These are phyloP conservation scores for Truncatella angustata DNA, from an alignment of 2,329 filamentous ascomycete species.

Conservation along the genomic window DNA sequence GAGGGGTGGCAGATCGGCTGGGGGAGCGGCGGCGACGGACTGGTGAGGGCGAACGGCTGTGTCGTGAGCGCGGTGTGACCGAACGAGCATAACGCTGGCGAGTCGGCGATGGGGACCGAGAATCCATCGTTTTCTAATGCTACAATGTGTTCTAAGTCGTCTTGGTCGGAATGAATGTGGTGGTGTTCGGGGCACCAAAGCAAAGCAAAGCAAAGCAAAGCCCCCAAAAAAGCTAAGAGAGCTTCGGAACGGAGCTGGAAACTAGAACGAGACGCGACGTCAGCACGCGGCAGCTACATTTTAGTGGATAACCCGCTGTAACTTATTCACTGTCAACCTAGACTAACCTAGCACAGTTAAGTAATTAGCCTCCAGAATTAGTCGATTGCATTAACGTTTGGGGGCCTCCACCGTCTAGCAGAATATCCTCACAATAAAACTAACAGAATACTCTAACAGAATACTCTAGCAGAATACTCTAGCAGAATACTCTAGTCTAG, in stretches of 20 bases:
- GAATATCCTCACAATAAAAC: no score
- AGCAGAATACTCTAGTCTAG: no score
- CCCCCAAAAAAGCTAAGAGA: not conserved
- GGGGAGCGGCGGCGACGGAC: constrained; percentile 20
- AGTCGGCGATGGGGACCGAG: not conserved
- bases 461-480: no score
- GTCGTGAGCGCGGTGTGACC: constrained; percentile 2
- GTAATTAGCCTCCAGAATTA: no score
- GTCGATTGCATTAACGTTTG: no score
- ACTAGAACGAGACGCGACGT: not conserved
- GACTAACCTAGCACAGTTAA: no score
- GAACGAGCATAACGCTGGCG: constrained; percentile 3
- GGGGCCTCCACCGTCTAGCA: no score
- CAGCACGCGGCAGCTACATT: not conserved
- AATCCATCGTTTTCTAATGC: not conserved
- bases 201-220: not conserved
- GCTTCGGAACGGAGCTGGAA: not conserved
- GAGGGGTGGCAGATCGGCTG: constrained; percentile 11
- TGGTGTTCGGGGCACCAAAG: not conserved
- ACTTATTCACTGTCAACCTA: no score
- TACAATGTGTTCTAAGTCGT: not conserved
- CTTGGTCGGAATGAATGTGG: no score
- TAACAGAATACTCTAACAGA: no score
- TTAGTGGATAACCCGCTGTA: no score
- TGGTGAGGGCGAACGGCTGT: constrained; percentile 21